These are phyloP conservation scores for Tetracentron sinense DNA, from an alignment of 164 flowering plant species.

Conservation along the genomic window DNA sequence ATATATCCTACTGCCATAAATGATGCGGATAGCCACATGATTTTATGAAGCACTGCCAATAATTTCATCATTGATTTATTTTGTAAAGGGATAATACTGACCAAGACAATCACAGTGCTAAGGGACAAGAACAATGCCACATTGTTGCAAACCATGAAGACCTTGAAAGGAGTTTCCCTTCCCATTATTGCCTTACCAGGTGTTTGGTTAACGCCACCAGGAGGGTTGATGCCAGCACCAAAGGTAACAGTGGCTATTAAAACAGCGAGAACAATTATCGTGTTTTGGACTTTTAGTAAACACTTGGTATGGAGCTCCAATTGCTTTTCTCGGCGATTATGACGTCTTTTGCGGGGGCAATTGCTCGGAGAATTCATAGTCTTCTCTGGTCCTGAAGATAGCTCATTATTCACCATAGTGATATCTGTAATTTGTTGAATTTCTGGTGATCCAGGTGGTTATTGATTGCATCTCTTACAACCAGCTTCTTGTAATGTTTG, in stretches of 20 bases:
- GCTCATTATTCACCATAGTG: not conserved
- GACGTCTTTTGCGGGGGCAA: not conserved
- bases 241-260: slow-evolving; percentile 24
- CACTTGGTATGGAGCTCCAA: slow-evolving; percentile 17
- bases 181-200: no score
- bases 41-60: no score
- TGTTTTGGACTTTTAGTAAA: slow-evolving; percentile 24
- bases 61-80: slow-evolving; percentile 17
- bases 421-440: not conserved
- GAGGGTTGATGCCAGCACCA: slow-evolving; percentile 27
- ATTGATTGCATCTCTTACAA: not conserved
- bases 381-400: no score
- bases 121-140: no score
- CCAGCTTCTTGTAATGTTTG: slow-evolving; percentile 1
- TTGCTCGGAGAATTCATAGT: not conserved
- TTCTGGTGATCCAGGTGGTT: not conserved
- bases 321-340: not conserved
- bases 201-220: slow-evolving; percentile 28
- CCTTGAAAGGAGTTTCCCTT: no score
- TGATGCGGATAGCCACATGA: slow-evolving; percentile 23
- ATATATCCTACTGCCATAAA: slow-evolving; percentile 21
- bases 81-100: slow-evolving; percentile 27
- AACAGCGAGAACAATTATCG: slow-evolving; percentile 22
- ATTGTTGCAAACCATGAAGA: slow-evolving; percentile 24
- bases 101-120: slow-evolving; percentile 12